Evolutionary conservation across 768 basidiomycete species (phyloP), one percentile per base, ranked within the genome.

Genomic region (Macrolepiota fuliginosa): DNA sequence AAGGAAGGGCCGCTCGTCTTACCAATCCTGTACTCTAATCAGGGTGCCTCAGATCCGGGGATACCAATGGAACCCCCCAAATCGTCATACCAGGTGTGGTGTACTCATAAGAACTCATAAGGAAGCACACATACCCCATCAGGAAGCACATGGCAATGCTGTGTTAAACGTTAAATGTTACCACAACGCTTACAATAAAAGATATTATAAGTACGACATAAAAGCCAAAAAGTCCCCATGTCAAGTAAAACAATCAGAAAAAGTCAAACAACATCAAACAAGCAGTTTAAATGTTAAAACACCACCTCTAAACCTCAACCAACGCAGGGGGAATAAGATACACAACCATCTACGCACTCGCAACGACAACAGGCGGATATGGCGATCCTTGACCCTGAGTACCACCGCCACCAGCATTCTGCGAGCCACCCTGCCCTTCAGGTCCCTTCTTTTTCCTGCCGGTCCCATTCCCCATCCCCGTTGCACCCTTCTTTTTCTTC

Each of bases 361-460:
- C 71, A 51, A 69, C 68, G 35, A 74, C 70, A 12, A 70, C 72
- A 53, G 72, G 63, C 19, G 73, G 71, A 42, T 69, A 60, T 1
- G 64, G 50, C 17, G 42, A 65, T 61, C 53, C 65, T 36, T 66
- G 65, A 35, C 63, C 63, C 35, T 61, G 67, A 52, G 3, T 32
- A 32, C 61, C 62, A 58, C 52, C 49, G 7, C 61, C 62, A 58
- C 52, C 49, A 3, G 63, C 67, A 36, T 52, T 50, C 35, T 35
- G 53, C 25, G 27, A 22, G 10, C 45, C 64, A 27, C 50, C n/a
- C 42, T 47, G 17, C 25, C 46, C 57, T 25, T 59, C 70, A 17
- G 67, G 65, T 22, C 58, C 55, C 68, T 74, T 81, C 75, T 81
- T 81, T 76, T 83, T 82, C 63, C 78, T 71, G 62, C 79, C 80